A percentile compares a stretch with the other conserved stretches of the same genome.
Conservation (phyloP, 1,139 yeast genomes). For the Candida sp. region DNA sequence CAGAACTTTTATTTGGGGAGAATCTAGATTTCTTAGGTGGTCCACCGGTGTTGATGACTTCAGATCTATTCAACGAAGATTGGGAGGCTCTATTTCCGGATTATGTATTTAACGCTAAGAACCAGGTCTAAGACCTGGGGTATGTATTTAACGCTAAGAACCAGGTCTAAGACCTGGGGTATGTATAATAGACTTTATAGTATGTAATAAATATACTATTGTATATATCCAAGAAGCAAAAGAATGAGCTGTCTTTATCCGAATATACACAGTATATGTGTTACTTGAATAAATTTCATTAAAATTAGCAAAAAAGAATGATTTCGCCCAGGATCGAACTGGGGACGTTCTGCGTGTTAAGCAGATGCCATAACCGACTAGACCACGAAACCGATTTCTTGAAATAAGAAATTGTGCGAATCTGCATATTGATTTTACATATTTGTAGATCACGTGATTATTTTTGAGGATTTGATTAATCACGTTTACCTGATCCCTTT, state of each 20-base stretch:
- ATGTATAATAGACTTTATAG: too few relatives aligned
- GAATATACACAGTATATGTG: too few relatives aligned
- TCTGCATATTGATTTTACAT: too few relatives aligned
- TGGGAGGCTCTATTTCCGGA: conserved; percentile 51
- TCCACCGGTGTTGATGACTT: conserved; percentile 52
- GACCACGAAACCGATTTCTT: conserved; percentile 63
- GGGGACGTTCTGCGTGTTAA: conserved; percentile 99
- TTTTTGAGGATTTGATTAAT: too few relatives aligned
- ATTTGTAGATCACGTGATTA: too few relatives aligned
- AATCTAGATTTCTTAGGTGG: conserved; percentile 46
- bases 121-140: conserved; percentile 23
- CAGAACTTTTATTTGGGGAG: conserved; percentile 20
- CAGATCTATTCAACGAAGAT: conserved; percentile 47
- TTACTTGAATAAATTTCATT: too few relatives aligned
- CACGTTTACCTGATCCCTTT: too few relatives aligned
- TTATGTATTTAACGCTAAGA: conserved; percentile 20
- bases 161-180: conserved; percentile 2
- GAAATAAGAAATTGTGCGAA: too few relatives aligned
- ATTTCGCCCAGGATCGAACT: conserved; percentile 99
- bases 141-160: conserved; percentile 20
- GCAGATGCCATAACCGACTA: conserved; percentile 99
- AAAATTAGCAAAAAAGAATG: conserved; percentile 38
- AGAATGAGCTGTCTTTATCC: too few relatives aligned
- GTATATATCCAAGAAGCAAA: too few relatives aligned
- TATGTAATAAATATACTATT: too few relatives aligned